phyloP scores from a whole-genome alignment of 2,329 filamentous ascomycete genomes.

The Fusarium chlamydosporum region DNA sequence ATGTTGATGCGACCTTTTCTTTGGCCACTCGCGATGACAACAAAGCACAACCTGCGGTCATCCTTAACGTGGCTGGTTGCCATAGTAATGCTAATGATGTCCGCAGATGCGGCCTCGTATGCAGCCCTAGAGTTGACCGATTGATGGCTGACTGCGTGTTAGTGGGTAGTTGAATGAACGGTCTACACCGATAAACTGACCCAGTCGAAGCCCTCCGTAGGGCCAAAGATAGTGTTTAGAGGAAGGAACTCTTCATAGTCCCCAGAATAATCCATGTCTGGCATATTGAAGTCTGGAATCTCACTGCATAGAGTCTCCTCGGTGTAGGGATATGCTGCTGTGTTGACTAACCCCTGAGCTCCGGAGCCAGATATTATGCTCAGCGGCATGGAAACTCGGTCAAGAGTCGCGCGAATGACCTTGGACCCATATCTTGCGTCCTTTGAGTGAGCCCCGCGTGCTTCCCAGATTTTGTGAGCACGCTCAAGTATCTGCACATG shows the following conservation, averaged over 20 bases:
- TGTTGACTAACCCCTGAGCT: conserved; percentile 11
- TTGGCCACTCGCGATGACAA: conserved; percentile 37
- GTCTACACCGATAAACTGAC: conserved; percentile 48
- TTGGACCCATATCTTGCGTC: conserved; percentile 61
- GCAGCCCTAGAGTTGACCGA: conserved; percentile 48
- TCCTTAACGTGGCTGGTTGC: conserved; percentile 14
- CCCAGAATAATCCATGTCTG: conserved; percentile 38
- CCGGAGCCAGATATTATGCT: conserved; percentile 12
- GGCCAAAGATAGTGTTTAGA: conserved; percentile 57
- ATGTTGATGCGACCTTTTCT: conserved; percentile 31
- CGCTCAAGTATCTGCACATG: conserved; percentile 57
- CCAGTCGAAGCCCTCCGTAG: conserved; percentile 58
- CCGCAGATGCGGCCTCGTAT: conserved; percentile 16
- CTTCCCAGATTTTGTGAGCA: conserved; percentile 61
- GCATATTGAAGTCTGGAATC: conserved; percentile 28
- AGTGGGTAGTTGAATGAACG: conserved; percentile 7
- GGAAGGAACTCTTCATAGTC: conserved; percentile 55
- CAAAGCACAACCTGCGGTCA: neutral
- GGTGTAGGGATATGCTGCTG: neutral
- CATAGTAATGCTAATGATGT: conserved; percentile 15
- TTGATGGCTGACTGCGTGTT: conserved; percentile 44
- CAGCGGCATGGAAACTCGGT: conserved; percentile 52
- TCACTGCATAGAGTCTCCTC: conserved; percentile 6
- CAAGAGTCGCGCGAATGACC: conserved; percentile 61
- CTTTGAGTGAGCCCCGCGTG: conserved; percentile 55